Conservation (phyloP, 352 stramenopile genomes). For the Phytophthora megakarya region DNA sequence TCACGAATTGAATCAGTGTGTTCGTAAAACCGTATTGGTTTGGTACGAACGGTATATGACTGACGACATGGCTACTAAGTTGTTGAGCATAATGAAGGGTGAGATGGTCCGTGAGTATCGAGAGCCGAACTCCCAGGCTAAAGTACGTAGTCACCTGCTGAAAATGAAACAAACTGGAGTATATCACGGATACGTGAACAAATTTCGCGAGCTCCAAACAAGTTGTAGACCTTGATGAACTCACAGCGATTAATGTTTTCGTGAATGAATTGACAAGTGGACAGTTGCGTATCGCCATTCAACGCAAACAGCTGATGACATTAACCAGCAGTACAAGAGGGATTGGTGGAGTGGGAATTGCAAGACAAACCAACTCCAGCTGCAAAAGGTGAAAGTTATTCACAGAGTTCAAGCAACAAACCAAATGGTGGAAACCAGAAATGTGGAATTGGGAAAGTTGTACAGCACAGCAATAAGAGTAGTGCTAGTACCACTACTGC, state of each 20-base stretch:
- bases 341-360: too few species aligned
- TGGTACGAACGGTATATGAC: constrained; percentile 17
- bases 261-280: not conserved
- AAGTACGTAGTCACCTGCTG: constrained; percentile 3
- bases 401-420: too few species aligned
- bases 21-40: constrained; percentile 1
- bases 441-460: too few species aligned
- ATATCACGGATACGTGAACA: not conserved
- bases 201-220: not conserved
- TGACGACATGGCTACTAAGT: not conserved
- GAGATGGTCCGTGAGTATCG: constrained; percentile 1
- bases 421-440: too few species aligned
- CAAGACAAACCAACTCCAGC: too few species aligned
- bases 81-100: constrained; percentile 10
- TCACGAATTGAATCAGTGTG: constrained; percentile 10
- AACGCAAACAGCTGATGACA: too few species aligned
- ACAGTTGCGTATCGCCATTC: too few species aligned
- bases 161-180: not conserved
- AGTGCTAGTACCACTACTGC: too few species aligned
- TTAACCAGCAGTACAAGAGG: too few species aligned
- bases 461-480: too few species aligned
- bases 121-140: constrained; percentile 2
- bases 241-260: not conserved
- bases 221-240: not conserved
- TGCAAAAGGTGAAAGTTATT: too few species aligned